A percentile compares a stretch with the other conserved stretches of the same genome.
phyloP scores from a whole-genome alignment of 805 yeast genomes.

The Candida cerambycidarum region DNA sequence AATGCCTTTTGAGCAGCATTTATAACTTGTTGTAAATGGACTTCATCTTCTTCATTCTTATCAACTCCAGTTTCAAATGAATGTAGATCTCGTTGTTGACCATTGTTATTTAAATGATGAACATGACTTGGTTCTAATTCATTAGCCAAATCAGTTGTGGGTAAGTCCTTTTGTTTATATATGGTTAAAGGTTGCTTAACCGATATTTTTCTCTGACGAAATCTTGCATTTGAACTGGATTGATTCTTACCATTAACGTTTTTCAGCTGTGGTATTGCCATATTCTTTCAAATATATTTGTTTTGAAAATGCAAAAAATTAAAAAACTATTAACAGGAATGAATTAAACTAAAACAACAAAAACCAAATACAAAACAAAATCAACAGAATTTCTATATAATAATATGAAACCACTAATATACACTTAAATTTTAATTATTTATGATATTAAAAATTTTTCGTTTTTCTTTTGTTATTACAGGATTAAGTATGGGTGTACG shows the following conservation, averaged over 20 bases:
- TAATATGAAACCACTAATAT: neutral
- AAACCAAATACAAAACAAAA: neutral
- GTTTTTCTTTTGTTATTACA: neutral
- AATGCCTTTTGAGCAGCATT: constrained; percentile 73
- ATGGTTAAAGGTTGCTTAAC: constrained; percentile 85
- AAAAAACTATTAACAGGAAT: constrained; percentile 4
- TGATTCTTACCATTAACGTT: constrained; percentile 23
- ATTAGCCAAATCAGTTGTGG: constrained; percentile 58
- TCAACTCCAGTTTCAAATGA: constrained; percentile 97
- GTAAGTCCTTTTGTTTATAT: constrained; percentile 73
- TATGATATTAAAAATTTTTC: neutral
- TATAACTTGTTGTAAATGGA: constrained; percentile 89
- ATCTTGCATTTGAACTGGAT: constrained; percentile 60
- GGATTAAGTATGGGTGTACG: constrained; percentile 11
- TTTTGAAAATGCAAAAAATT: neutral
- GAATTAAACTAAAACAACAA: neutral
- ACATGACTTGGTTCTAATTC: constrained; percentile 45
- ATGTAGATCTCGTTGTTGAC: constrained; percentile 81
- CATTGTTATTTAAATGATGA: constrained; percentile 46
- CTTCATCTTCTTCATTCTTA: constrained; percentile 95
- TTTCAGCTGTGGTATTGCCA: constrained; percentile 44
- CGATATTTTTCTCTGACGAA: constrained; percentile 92
- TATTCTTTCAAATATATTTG: constrained; percentile 11
- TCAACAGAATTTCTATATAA: neutral
- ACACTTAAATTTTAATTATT: neutral